Evolutionary conservation across 2,329 filamentous ascomycete species (phyloP).

Genomic region (Teratosphaeria viscida): DNA sequence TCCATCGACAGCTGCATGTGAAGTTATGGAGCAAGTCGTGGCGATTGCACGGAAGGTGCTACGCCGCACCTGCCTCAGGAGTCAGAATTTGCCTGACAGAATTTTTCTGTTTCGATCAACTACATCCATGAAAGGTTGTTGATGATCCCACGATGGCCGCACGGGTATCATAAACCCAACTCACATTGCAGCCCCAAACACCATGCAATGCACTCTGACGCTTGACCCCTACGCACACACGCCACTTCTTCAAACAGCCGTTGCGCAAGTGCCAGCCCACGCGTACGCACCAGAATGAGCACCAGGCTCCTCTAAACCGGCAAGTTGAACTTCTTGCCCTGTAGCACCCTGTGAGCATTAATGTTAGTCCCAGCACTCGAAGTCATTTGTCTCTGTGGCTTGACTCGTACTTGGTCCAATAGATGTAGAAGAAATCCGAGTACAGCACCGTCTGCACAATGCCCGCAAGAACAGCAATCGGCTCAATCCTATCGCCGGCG

Average conservation of each 20-base stretch:
- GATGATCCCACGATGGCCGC: not conserved
- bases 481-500: slow-evolving; percentile 61
- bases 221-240: not conserved
- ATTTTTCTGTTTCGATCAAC: not conserved
- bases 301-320: slow-evolving; percentile 31
- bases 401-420: slow-evolving; percentile 75
- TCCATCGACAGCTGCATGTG: no score
- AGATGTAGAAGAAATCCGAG: slow-evolving; percentile 99
- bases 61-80: no score
- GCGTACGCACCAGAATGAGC: not conserved
- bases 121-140: not conserved
- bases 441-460: slow-evolving; percentile 91
- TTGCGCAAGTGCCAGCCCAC: not conserved
- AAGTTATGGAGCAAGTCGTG: no score
- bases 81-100: not conserved
- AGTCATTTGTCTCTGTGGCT: not conserved
- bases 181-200: not conserved
- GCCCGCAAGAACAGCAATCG: slow-evolving; percentile 79
- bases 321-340: slow-evolving; percentile 46
- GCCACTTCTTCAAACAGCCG: not conserved
- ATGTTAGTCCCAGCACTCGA: not conserved
- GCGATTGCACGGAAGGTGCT: no score
- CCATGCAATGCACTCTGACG: not conserved
- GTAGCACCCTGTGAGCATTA: slow-evolving; percentile 32
- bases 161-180: not conserved